Conservation (phyloP, 306 rosid species). For the Dryas drummondii region DNA sequence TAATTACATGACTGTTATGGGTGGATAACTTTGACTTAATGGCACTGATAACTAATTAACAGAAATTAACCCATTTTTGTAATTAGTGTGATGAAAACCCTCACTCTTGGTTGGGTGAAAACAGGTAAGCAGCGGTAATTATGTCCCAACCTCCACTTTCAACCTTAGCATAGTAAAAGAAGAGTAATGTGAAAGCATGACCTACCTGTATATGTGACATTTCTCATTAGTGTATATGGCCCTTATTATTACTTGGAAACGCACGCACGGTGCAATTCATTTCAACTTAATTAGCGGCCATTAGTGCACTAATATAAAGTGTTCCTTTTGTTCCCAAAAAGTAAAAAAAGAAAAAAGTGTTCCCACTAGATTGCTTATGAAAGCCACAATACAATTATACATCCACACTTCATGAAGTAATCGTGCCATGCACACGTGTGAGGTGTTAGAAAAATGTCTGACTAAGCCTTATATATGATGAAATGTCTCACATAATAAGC, state of each 20-base stretch:
- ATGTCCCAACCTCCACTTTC: conserved; percentile 1
- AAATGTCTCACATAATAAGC: too few relatives aligned
- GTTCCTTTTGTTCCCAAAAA: conserved; percentile 26
- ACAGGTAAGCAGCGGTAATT: conserved; percentile 16
- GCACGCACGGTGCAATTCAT: conserved; percentile 50
- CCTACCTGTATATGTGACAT: conserved; percentile 11
- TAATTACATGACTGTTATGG: conserved; percentile 37
- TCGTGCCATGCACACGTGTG: too few relatives aligned
- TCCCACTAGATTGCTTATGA: conserved; percentile 11
- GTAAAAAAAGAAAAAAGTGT: neutral
- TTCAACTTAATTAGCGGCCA: conserved; percentile 23
- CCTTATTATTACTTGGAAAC: conserved; percentile 40
- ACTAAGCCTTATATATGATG: too few relatives aligned
- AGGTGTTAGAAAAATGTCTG: too few relatives aligned
- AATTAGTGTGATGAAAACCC: conserved; percentile 27
- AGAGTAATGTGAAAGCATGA: conserved; percentile 40
- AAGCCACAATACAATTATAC: neutral
- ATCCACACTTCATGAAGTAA: too few relatives aligned
- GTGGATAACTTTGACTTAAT: conserved; percentile 56
- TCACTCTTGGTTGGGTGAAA: conserved; percentile 25
- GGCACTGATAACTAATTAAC: conserved; percentile 1
- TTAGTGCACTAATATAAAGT: conserved; percentile 25
- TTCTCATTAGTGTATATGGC: conserved; percentile 14
- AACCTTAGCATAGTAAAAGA: conserved; percentile 13
- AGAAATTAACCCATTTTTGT: conserved; percentile 23